Percentiles rank a stretch among this genome's conserved stretches.
Evolutionary conservation across 768 basidiomycete species (phyloP).

Genomic region (Lactifluus rugatus): DNA sequence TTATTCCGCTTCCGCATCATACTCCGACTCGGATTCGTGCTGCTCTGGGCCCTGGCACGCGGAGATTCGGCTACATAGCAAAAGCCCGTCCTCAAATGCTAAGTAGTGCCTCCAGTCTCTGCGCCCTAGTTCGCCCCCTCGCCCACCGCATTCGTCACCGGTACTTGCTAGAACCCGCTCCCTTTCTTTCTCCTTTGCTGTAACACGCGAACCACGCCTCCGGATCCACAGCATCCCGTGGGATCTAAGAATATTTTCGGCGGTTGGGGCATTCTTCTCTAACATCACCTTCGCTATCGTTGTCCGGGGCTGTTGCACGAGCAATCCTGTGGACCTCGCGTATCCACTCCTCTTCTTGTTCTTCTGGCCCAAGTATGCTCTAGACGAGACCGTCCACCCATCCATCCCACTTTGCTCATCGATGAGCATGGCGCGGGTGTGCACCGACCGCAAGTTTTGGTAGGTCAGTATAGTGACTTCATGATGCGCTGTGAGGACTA

Average conservation of each 20-base stretch:
- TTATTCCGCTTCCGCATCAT: constrained; percentile 23
- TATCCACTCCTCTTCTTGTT: constrained; percentile 69
- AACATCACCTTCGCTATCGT: constrained; percentile 1
- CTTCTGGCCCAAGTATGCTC: constrained; percentile 66
- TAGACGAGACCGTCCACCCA: constrained; percentile 82
- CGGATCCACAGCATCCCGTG: constrained; percentile 10
- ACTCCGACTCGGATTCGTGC: constrained; percentile 22
- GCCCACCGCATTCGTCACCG: constrained; percentile 71
- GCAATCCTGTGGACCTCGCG: constrained; percentile 2
- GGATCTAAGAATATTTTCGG: constrained; percentile 17
- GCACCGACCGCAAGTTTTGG: constrained; percentile 46
- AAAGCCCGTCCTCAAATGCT: constrained; percentile 27
- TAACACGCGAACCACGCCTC: constrained; percentile 37
- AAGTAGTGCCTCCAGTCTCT: constrained; percentile 70
- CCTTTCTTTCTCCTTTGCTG: constrained; percentile 49
- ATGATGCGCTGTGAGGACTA: constrained; percentile 19
- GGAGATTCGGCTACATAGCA: not conserved
- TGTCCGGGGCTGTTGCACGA: not conserved
- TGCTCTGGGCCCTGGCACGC: constrained; percentile 11
- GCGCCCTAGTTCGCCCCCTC: constrained; percentile 68
- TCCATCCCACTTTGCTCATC: constrained; percentile 81
- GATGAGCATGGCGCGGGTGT: constrained; percentile 65
- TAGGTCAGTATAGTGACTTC: constrained; percentile 25
- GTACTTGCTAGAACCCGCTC: constrained; percentile 62
- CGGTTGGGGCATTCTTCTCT: constrained; percentile 14